phyloP scores from a whole-genome alignment of 805 yeast species.

The Debaryomyces castellii region DNA sequence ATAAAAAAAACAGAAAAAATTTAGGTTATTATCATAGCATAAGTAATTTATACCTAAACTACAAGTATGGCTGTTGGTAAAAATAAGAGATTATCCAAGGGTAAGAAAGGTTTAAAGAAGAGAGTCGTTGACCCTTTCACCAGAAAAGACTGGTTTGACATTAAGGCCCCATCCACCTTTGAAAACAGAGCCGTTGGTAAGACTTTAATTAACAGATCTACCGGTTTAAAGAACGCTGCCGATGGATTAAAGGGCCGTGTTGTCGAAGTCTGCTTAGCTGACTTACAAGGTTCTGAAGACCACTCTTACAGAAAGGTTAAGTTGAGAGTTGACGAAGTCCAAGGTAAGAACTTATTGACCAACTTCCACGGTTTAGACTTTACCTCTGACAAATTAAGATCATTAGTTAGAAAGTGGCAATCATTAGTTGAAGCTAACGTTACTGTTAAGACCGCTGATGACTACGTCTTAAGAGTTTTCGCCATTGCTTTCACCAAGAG shows the following conservation, averaged over 20 bases:
- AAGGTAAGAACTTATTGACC: conserved; percentile 97
- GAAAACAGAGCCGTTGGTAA: conserved; percentile 99
- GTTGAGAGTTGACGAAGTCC: conserved; percentile 98
- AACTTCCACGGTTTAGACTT: conserved; percentile 99
- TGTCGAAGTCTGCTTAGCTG: conserved; percentile 93
- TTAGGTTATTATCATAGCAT: conserved; percentile 1
- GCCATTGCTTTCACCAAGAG: conserved; percentile 99
- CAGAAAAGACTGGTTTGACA: conserved; percentile 98
- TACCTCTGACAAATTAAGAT: conserved; percentile 96
- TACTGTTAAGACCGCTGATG: conserved; percentile 97
- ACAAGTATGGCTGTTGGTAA: conserved; percentile 59
- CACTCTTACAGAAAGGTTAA: conserved; percentile 96
- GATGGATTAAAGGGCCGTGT: conserved; percentile 98
- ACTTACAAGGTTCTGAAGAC: conserved; percentile 98
- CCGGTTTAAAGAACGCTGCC: conserved; percentile 97
- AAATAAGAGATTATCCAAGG: conserved; percentile 70
- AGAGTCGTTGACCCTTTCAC: conserved; percentile 99
- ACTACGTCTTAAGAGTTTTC: conserved; percentile 93
- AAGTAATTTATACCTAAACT: conserved; percentile 6
- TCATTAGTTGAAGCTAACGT: conserved; percentile 96
- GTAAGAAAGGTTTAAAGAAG: conserved; percentile 98
- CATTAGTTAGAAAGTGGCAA: conserved; percentile 99
- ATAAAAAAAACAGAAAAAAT: conserved; percentile 2
- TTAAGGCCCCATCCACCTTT: conserved; percentile 98
- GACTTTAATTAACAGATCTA: conserved; percentile 96